These are phyloP conservation scores for Solanum neorickii DNA, from an alignment of 257 asterid species.

Conservation along the genomic window DNA sequence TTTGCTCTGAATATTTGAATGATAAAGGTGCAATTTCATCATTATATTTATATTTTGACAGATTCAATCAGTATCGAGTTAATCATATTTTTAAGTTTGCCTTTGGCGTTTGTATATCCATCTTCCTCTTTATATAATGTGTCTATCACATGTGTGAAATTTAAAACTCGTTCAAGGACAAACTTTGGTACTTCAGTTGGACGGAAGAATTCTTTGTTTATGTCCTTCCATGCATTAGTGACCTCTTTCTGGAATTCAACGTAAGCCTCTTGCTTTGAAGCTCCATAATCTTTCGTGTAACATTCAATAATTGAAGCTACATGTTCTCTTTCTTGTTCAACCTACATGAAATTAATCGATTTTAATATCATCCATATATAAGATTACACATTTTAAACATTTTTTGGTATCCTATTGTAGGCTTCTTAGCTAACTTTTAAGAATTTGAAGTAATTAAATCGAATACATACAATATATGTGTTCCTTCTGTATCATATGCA, in stretches of 20 bases:
- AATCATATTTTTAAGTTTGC: background rate
- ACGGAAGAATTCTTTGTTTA: background rate
- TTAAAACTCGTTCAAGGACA: background rate
- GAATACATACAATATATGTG: no score
- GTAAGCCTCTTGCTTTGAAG: background rate
- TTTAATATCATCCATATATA: background rate
- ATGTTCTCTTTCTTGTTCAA: background rate
- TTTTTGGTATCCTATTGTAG: no score
- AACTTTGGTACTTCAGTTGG: background rate
- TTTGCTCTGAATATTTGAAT: background rate
- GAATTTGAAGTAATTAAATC: no score
- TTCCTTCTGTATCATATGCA: no score
- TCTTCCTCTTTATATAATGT: background rate
- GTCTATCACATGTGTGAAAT: background rate
- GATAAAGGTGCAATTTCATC: background rate
- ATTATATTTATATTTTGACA: background rate
- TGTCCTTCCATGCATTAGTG: conserved; percentile 3
- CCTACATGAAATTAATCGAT: background rate
- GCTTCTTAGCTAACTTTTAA: no score
- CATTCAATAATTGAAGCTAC: background rate
- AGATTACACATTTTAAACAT: no score
- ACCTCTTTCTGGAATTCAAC: background rate
- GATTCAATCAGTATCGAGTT: background rate
- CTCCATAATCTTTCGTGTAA: background rate
- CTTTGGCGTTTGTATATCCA: background rate